Percentiles rank a stretch among this genome's conserved stretches.
Evolutionary conservation across 805 yeast genomes (phyloP).

Genomic region (Saturnispora saitoi): DNA sequence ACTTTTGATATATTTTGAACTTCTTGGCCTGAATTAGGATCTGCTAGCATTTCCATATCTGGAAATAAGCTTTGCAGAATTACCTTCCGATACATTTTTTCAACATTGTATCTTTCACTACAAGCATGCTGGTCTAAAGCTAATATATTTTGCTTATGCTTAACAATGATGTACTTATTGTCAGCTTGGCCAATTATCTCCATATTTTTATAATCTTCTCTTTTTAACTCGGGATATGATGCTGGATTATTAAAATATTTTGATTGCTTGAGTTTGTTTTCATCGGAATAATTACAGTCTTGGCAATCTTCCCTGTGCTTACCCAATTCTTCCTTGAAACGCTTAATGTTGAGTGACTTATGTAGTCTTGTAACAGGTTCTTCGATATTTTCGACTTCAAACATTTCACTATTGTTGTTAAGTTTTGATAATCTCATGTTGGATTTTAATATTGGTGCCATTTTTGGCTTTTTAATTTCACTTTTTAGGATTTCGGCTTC

Average conservation of each 20-base stretch:
- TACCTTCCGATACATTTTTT: slow-evolving; percentile 35
- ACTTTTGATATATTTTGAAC: slow-evolving; percentile 6
- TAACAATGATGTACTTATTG: slow-evolving; percentile 50
- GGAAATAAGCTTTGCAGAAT: slow-evolving; percentile 19
- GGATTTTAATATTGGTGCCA: slow-evolving; percentile 4
- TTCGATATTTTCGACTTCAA: too few relatives aligned
- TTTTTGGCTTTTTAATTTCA: too few relatives aligned
- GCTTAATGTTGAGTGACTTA: not conserved
- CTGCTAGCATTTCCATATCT: too few relatives aligned
- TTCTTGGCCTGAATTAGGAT: too few relatives aligned
- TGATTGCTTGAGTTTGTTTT: slow-evolving; percentile 3
- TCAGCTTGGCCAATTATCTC: slow-evolving; percentile 52
- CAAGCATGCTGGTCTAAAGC: slow-evolving; percentile 79
- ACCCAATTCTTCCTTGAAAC: not conserved
- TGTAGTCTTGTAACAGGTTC: not conserved
- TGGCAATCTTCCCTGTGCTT: not conserved
- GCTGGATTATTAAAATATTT: slow-evolving; percentile 2
- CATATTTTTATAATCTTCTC: slow-evolving; percentile 17
- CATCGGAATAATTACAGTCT: not conserved
- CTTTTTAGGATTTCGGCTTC: too few relatives aligned
- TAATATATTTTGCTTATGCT: slow-evolving; percentile 18
- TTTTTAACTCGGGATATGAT: slow-evolving; percentile 3
- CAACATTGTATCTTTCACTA: slow-evolving; percentile 67
- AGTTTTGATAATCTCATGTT: slow-evolving; percentile 3
- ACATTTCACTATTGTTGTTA: not conserved